Percentiles rank a stretch among this genome's conserved stretches.
phyloP scores from a whole-genome alignment of 306 rosid species.

The Astragalus glycyphyllos region DNA sequence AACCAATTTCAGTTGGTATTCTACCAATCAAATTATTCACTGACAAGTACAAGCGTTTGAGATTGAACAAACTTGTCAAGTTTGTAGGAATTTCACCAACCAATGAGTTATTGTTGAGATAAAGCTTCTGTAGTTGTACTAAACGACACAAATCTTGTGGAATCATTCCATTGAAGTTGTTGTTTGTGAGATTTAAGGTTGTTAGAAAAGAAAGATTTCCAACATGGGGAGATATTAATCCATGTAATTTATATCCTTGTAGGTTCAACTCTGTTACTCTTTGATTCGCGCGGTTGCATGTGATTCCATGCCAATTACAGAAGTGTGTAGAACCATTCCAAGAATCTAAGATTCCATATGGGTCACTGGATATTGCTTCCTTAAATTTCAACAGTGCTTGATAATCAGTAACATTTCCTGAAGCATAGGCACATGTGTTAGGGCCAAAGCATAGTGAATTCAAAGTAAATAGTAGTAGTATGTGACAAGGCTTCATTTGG shows the following conservation, averaged over 20 bases:
- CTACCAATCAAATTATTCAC: constrained; percentile 28
- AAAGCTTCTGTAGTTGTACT: not conserved
- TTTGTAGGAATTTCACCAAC: constrained; percentile 48
- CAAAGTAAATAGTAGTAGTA: not conserved
- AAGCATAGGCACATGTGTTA: not conserved
- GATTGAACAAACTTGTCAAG: constrained; percentile 37
- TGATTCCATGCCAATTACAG: constrained; percentile 55
- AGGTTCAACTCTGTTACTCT: constrained; percentile 42
- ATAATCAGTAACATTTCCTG: constrained; percentile 31
- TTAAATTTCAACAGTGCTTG: constrained; percentile 47
- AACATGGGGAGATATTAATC: constrained; percentile 51
- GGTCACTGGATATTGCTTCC: constrained; percentile 43
- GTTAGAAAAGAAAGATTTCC: constrained; percentile 50
- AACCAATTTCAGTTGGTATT: constrained; percentile 37
- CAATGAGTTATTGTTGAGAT: constrained; percentile 31
- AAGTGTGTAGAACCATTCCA: constrained; percentile 53
- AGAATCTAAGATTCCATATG: constrained; percentile 35
- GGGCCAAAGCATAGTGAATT: not conserved
- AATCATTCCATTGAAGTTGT: constrained; percentile 40
- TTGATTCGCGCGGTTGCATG: constrained; percentile 43
- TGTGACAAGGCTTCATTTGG: constrained; percentile 27
- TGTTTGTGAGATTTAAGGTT: not conserved
- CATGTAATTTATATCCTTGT: constrained; percentile 9
- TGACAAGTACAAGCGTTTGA: not conserved
- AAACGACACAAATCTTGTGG: constrained; percentile 46